Evolutionary conservation across 345 rosid genomes (phyloP).

Genomic region (Sonneratia alba): DNA sequence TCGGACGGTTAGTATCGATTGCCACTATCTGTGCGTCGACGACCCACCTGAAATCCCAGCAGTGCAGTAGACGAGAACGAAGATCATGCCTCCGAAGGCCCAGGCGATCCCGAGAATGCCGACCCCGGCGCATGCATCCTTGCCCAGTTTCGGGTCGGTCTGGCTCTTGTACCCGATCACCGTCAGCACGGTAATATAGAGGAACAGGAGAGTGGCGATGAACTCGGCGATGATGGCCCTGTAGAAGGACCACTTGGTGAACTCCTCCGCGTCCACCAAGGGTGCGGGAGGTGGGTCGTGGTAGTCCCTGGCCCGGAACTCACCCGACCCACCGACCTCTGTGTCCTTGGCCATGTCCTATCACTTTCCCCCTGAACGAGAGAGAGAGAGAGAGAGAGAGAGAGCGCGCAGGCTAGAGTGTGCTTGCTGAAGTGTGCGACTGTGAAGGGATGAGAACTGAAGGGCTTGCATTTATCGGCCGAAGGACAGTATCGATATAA

Average conservation of each 20-base stretch:
- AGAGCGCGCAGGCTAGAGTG: not conserved
- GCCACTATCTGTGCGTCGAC: not conserved
- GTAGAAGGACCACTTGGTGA: slow-evolving; percentile 43
- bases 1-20: not conserved
- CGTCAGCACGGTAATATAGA: slow-evolving; percentile 53
- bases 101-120: slow-evolving; percentile 59
- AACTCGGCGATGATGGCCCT: slow-evolving; percentile 59
- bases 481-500: not conserved
- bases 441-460: not conserved
- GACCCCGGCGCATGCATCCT: slow-evolving; percentile 38
- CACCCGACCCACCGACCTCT: slow-evolving; percentile 25
- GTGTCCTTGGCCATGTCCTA: slow-evolving; percentile 38
- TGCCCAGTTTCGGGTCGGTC: slow-evolving; percentile 13
- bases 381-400: no score
- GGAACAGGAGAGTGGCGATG: slow-evolving; percentile 50
- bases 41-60: slow-evolving; percentile 55
- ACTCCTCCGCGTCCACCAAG: slow-evolving; percentile 37
- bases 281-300: slow-evolving; percentile 54
- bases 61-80: slow-evolving; percentile 58
- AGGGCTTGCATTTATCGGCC: not conserved
- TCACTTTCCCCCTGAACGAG: not conserved
- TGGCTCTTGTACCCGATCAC: slow-evolving; percentile 53
- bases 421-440: not conserved
- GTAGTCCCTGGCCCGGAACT: slow-evolving; percentile 41
- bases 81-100: slow-evolving; percentile 75